phyloP scores from a whole-genome alignment of 768 basidiomycete genomes.

The Porphyrellus cyaneotinctus region DNA sequence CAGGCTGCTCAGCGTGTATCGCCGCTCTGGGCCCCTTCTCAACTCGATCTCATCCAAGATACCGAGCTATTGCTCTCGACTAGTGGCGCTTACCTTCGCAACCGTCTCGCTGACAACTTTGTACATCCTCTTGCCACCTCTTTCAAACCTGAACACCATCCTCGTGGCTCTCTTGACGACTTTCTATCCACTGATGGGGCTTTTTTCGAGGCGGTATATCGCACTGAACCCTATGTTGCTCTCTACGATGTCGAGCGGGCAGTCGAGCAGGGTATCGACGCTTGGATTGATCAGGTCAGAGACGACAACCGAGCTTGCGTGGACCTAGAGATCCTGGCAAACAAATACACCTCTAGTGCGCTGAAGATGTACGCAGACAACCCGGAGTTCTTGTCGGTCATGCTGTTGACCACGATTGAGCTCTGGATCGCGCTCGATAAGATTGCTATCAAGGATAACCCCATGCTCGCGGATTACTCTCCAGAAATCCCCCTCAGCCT shows the following conservation, averaged over 20 bases:
- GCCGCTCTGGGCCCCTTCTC: conserved; percentile 29
- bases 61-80: conserved; percentile 31
- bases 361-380: conserved; percentile 17
- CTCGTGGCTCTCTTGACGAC: background rate
- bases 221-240: background rate
- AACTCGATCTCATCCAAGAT: conserved; percentile 31
- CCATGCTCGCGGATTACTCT: conserved; percentile 21
- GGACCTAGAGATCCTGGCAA: conserved; percentile 21
- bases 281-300: background rate
- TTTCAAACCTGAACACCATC: background rate
- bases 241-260: background rate
- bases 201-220: background rate
- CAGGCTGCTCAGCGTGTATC: conserved; percentile 26
- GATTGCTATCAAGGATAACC: background rate
- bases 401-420: background rate
- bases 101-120: background rate
- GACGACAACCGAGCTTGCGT: background rate
- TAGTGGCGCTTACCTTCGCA: conserved; percentile 28
- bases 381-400: background rate
- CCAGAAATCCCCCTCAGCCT: conserved; percentile 31
- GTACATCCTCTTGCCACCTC: background rate
- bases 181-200: background rate
- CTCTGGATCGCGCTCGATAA: background rate
- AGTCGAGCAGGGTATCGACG: background rate
- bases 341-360: conserved; percentile 28